phyloP scores from a whole-genome alignment of 495 filamentous ascomycete species.

The Aspergillus taichungensis region DNA sequence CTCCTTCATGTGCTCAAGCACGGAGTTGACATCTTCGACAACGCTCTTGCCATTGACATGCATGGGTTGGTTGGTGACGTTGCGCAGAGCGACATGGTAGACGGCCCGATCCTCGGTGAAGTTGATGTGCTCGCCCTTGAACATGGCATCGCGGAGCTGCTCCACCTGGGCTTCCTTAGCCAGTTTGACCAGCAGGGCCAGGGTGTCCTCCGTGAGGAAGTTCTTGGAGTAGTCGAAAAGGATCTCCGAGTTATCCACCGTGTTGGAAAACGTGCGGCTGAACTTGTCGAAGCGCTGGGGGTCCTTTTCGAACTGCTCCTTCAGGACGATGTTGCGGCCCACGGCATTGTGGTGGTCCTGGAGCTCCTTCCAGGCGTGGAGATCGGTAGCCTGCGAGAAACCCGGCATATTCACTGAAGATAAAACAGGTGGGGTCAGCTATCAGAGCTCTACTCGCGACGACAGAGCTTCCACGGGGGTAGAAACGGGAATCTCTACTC shows the following conservation, averaged over 20 bases:
- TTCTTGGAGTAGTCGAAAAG: constrained; percentile 99
- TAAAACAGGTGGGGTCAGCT: background rate
- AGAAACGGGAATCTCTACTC: too few species aligned
- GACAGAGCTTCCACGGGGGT: too few species aligned
- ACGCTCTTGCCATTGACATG: constrained; percentile 91
- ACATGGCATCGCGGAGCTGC: constrained; percentile 93
- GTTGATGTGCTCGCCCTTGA: constrained; percentile 96
- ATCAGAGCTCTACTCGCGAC: too few species aligned
- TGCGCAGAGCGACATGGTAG: constrained; percentile 89
- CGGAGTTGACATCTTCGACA: constrained; percentile 85
- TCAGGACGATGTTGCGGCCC: constrained; percentile 82
- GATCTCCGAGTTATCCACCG: constrained; percentile 68
- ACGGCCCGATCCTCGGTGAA: constrained; percentile 96
- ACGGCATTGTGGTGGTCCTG: constrained; percentile 78
- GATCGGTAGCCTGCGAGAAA: constrained; percentile 70
- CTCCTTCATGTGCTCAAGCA: constrained; percentile 93
- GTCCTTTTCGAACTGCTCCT: constrained; percentile 85
- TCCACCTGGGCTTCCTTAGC: constrained; percentile 86
- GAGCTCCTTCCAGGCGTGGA: constrained; percentile 78
- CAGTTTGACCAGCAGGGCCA: constrained; percentile 76
- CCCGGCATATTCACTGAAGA: constrained; percentile 35
- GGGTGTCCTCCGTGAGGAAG: constrained; percentile 86
- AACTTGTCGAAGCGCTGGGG: constrained; percentile 85
- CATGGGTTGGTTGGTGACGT: constrained; percentile 77
- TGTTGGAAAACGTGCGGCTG: constrained; percentile 73